phyloP scores from a whole-genome alignment of 2,329 filamentous ascomycete species.

The Ophiocordyceps unilateralis region DNA sequence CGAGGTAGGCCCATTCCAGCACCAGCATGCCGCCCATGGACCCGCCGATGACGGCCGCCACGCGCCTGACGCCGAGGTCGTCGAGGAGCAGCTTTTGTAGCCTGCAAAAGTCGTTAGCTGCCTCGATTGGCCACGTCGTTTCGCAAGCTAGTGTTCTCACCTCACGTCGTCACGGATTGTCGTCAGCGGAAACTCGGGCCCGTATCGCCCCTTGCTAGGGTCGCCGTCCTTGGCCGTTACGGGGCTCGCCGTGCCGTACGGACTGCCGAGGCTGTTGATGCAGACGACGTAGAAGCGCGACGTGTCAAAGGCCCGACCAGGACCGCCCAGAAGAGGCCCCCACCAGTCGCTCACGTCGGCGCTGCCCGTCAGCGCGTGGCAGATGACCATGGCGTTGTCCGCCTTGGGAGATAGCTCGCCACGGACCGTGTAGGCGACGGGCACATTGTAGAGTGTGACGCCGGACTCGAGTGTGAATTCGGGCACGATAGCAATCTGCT shows the following conservation, averaged over 20 bases:
- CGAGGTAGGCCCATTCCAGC: constrained; percentile 84
- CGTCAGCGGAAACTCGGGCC: constrained; percentile 89
- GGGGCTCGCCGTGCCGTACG: constrained; percentile 74
- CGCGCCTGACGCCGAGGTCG: constrained; percentile 60
- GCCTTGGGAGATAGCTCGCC: constrained; percentile 40
- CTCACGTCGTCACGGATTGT: constrained; percentile 92
- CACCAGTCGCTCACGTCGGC: constrained; percentile 80
- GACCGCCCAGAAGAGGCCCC: constrained; percentile 64
- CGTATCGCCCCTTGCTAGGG: constrained; percentile 57
- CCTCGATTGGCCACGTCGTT: neutral
- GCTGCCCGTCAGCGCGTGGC: constrained; percentile 72
- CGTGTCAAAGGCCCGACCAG: constrained; percentile 64
- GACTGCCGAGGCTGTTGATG: constrained; percentile 72
- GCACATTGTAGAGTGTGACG: constrained; percentile 60
- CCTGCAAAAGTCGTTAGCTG: constrained; percentile 21
- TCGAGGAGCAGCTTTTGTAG: constrained; percentile 68
- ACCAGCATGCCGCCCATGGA: constrained; percentile 84
- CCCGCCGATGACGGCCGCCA: constrained; percentile 66
- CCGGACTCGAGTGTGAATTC: constrained; percentile 89
- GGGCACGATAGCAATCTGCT: constrained; percentile 72
- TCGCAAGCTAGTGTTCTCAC: constrained; percentile 29
- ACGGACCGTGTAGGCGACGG: constrained; percentile 49
- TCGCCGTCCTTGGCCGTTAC: constrained; percentile 80
- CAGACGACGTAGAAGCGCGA: constrained; percentile 74
- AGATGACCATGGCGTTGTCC: constrained; percentile 59